Conservation (phyloP, 2,329 filamentous ascomycete species). For the Penicillium sp. region DNA sequence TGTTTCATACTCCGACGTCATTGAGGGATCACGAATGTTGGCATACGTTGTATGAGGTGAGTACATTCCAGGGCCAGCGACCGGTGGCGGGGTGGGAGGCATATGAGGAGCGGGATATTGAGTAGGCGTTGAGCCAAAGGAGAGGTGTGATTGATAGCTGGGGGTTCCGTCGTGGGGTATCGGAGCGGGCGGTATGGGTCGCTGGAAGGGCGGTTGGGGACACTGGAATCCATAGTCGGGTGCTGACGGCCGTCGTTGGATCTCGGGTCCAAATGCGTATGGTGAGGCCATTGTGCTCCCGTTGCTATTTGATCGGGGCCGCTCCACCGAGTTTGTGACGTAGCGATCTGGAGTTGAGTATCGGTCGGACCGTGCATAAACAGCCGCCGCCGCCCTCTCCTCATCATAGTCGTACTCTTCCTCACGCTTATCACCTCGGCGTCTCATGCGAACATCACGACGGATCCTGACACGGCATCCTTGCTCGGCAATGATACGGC, state of each 20-base stretch:
- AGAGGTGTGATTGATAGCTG: slow-evolving; percentile 46
- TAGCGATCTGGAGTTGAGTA: slow-evolving; percentile 57
- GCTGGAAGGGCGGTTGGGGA: slow-evolving; percentile 37
- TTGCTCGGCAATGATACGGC: slow-evolving; percentile 91
- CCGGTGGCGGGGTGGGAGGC: slow-evolving; percentile 48
- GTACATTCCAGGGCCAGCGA: slow-evolving; percentile 36
- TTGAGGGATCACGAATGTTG: slow-evolving; percentile 38
- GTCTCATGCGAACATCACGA: slow-evolving; percentile 89
- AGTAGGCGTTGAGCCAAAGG: slow-evolving; percentile 45
- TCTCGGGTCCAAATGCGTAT: slow-evolving; percentile 47
- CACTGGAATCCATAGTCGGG: slow-evolving; percentile 47
- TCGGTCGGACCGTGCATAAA: slow-evolving; percentile 53
- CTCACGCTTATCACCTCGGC: slow-evolving; percentile 72
- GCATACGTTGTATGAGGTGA: slow-evolving; percentile 42
- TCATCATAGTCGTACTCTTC: slow-evolving; percentile 71
- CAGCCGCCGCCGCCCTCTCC: slow-evolving; percentile 40
- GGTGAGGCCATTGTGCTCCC: slow-evolving; percentile 55
- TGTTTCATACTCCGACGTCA: slow-evolving; percentile 38
- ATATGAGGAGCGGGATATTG: slow-evolving; percentile 49
- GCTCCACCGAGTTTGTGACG: slow-evolving; percentile 51
- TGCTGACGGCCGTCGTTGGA: slow-evolving; percentile 54
- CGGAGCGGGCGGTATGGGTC: slow-evolving; percentile 42
- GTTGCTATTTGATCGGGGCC: slow-evolving; percentile 65
- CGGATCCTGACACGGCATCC: slow-evolving; percentile 95
- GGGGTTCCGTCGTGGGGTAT: slow-evolving; percentile 43